phyloP scores from a whole-genome alignment of 257 asterid genomes.

The Solanum chmielewskii region DNA sequence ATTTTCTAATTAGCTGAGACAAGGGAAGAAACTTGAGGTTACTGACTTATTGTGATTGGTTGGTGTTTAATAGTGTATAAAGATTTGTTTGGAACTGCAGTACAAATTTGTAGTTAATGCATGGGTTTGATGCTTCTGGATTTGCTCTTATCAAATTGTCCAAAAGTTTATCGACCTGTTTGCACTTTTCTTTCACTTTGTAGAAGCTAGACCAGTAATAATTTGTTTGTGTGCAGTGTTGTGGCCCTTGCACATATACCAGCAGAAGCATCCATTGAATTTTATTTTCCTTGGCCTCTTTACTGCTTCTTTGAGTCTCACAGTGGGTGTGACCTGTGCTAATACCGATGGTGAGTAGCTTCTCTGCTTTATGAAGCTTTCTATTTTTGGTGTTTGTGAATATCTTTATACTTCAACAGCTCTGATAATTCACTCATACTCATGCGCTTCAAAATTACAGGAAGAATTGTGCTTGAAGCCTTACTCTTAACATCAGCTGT shows the following conservation, averaged over 20 bases:
- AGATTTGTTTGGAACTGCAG: neutral
- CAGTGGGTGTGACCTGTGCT: slow-evolving; percentile 93
- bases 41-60: neutral
- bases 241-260: slow-evolving; percentile 84
- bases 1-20: neutral
- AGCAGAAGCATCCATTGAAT: slow-evolving; percentile 91
- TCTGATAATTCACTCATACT: neutral
- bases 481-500: slow-evolving; percentile 90
- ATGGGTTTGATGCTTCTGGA: neutral
- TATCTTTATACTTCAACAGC: neutral
- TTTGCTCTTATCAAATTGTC: neutral
- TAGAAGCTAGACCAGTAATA: neutral
- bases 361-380: neutral
- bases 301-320: slow-evolving; percentile 71
- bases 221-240: slow-evolving; percentile 30
- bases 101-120: neutral
- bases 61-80: neutral
- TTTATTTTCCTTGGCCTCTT: slow-evolving; percentile 88
- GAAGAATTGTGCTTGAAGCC: slow-evolving; percentile 87
- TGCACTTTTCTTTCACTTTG: neutral
- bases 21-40: neutral
- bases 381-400: neutral
- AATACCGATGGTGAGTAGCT: slow-evolving; percentile 74
- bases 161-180: neutral
- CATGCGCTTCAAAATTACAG: slow-evolving; percentile 22